Conservation (phyloP, 768 basidiomycete species). For the Termitomyces heimii region DNA sequence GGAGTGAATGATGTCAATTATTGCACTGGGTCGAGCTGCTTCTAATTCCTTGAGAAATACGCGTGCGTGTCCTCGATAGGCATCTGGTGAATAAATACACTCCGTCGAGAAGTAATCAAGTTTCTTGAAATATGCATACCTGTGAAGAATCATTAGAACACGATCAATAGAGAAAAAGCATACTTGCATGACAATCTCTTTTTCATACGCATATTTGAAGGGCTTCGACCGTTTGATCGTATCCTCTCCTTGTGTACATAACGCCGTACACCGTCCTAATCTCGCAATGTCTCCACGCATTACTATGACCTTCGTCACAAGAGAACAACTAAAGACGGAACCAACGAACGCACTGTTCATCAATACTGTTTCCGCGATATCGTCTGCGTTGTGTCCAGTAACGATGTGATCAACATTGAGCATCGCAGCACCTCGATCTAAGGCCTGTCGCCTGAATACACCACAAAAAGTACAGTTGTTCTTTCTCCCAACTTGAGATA, state of each 20-base stretch:
- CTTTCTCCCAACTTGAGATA: constrained; percentile 91
- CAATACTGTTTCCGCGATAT: constrained; percentile 96
- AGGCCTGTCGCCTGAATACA: constrained; percentile 92
- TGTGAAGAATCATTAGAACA: constrained; percentile 21
- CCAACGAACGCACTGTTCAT: constrained; percentile 84
- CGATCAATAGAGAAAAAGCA: background rate
- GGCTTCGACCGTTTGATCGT: constrained; percentile 96
- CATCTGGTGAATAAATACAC: constrained; percentile 98
- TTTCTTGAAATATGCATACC: constrained; percentile 99
- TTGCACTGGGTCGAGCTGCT: constrained; percentile 87
- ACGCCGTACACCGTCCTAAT: constrained; percentile 87
- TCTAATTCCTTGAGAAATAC: constrained; percentile 94
- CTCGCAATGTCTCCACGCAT: constrained; percentile 98
- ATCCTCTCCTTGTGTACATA: constrained; percentile 94
- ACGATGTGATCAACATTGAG: constrained; percentile 95
- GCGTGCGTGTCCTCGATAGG: constrained; percentile 94
- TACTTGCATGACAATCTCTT: constrained; percentile 95
- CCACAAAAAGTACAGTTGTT: constrained; percentile 99
- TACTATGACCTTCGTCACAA: constrained; percentile 44
- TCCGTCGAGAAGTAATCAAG: constrained; percentile 99
- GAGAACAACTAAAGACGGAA: background rate
- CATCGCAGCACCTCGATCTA: constrained; percentile 89
- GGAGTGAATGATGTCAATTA: constrained; percentile 97
- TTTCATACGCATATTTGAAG: constrained; percentile 99
- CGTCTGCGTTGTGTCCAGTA: constrained; percentile 98